Percentiles rank a stretch among this genome's conserved stretches.
Evolutionary conservation across 805 yeast genomes (phyloP).

Genomic region (Lipomyces starkeyi): DNA sequence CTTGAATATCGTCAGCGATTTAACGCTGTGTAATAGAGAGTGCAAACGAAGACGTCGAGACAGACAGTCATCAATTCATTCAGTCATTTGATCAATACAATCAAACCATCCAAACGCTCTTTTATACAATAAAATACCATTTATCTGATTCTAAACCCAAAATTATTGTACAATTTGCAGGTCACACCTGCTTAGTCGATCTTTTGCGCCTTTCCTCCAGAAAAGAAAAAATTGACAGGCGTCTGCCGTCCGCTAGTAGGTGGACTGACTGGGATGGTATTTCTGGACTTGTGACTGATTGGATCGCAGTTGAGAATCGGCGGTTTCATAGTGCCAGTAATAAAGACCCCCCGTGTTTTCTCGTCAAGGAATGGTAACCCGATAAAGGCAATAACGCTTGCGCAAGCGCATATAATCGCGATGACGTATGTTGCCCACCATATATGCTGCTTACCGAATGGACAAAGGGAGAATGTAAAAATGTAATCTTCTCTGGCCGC

Average conservation of each 20-base stretch:
- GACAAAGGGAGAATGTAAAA: constrained; percentile 74
- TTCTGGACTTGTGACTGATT: background rate
- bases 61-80: too few relatives aligned
- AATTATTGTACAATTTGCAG: background rate
- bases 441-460: constrained; percentile 83
- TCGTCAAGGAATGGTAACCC: background rate
- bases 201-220: background rate
- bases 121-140: background rate
- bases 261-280: background rate
- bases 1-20: too few relatives aligned
- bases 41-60: background rate
- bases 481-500: constrained; percentile 42
- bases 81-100: too few relatives aligned
- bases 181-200: background rate
- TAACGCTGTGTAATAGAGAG: background rate
- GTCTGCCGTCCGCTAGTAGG: background rate
- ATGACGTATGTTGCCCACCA: constrained; percentile 74
- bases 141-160: background rate
- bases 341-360: background rate
- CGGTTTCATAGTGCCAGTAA: background rate
- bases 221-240: background rate
- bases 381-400: background rate
- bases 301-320: background rate
- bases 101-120: too few relatives aligned
- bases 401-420: background rate